A percentile compares a stretch with the other conserved stretches of the same genome.
These are phyloP conservation scores for Phyllosticta paracitricarpa DNA, from an alignment of 2,329 filamentous ascomycete genomes.

Conservation along the genomic window DNA sequence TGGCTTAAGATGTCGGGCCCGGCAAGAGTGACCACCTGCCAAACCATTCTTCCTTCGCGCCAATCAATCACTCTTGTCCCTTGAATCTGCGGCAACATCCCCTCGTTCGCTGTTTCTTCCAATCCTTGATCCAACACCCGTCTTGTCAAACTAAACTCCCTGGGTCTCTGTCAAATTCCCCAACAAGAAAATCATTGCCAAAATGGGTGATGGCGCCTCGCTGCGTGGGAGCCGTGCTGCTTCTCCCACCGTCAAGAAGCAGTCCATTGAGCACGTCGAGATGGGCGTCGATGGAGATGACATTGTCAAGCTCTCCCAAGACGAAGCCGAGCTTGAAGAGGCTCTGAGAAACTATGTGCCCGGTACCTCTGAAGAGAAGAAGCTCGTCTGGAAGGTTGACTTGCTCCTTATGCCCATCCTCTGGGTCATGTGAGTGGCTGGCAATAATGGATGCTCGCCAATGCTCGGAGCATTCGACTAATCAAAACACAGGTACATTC, in stretches of 20 bases:
- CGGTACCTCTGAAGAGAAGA: slow-evolving; percentile 35
- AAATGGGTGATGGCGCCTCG: background rate
- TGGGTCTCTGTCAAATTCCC: background rate
- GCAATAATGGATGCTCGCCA: background rate
- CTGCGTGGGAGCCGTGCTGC: background rate
- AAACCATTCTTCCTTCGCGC: background rate
- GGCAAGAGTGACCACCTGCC: background rate
- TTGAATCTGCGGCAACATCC: background rate
- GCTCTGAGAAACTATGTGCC: slow-evolving; percentile 9
- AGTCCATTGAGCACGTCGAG: slow-evolving; percentile 3
- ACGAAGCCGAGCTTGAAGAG: slow-evolving; percentile 8
- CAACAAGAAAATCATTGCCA: background rate
- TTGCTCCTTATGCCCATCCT: slow-evolving; percentile 56
- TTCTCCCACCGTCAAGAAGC: background rate
- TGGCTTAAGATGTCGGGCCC: background rate
- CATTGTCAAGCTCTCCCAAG: background rate
- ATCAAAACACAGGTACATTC: slow-evolving; percentile 45
- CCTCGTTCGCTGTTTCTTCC: background rate
- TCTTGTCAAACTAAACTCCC: background rate
- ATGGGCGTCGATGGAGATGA: background rate
- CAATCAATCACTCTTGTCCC: background rate
- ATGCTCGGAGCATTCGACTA: background rate
- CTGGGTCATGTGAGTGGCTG: slow-evolving; percentile 45
- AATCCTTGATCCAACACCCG: background rate
- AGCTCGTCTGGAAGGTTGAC: slow-evolving; percentile 62